These are phyloP conservation scores for Cyclotella baltica DNA, from an alignment of 108 stramenopile genomes.

Conservation along the genomic window DNA sequence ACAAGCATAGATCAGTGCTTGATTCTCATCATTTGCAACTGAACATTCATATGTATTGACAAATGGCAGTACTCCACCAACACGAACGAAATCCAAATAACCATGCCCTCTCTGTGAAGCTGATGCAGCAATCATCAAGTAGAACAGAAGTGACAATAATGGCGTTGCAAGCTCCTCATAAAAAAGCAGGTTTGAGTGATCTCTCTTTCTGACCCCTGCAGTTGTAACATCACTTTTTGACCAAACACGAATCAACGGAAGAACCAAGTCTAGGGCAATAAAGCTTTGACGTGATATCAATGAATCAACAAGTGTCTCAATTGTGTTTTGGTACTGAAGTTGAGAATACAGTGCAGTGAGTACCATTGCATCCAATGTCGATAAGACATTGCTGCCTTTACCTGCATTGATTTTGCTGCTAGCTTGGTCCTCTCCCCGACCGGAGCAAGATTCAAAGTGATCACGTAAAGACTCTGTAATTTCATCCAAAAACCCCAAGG, in stretches of 20 bases:
- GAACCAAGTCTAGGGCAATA: conserved; percentile 23
- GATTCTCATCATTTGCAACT: not conserved
- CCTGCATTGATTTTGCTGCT: not conserved
- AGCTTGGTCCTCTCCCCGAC: not conserved
- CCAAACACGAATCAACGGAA: conserved; percentile 42
- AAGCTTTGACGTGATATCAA: conserved; percentile 21
- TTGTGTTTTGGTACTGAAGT: conserved; percentile 19
- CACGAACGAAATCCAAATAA: conserved; percentile 12
- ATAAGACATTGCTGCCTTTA: conserved; percentile 2
- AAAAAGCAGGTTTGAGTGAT: conserved; percentile 20
- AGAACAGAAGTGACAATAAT: conserved; percentile 48
- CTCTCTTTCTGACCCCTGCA: not conserved
- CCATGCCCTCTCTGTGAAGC: conserved; percentile 8
- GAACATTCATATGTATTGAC: not conserved
- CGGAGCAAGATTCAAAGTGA: not conserved
- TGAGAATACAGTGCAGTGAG: conserved; percentile 42
- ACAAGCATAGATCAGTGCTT: conserved; percentile 12
- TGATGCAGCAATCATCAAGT: conserved; percentile 39
- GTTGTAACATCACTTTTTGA: not conserved
- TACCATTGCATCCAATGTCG: conserved; percentile 42
- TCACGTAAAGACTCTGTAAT: conserved; percentile 24
- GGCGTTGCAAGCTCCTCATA: conserved; percentile 45
- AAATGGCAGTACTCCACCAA: conserved; percentile 34
- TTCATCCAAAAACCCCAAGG: conserved; percentile 31
- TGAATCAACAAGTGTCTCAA: conserved; percentile 35